Evolutionary conservation across 768 basidiomycete genomes (phyloP).

Genomic region (Amanita pseudoporphyria): DNA sequence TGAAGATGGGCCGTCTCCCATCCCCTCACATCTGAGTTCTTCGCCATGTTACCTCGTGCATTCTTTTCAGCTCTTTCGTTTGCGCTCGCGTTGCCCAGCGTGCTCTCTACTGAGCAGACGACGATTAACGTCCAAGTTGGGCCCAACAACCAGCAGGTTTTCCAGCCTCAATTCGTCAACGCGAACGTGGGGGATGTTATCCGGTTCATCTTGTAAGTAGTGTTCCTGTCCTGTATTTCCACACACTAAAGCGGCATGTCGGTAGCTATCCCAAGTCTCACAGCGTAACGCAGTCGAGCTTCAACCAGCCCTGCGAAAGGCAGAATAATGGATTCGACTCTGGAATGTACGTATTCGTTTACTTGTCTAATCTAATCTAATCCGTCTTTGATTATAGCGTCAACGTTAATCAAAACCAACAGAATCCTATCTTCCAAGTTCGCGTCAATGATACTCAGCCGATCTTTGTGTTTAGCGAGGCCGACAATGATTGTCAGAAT

Average conservation of each 20-base stretch:
- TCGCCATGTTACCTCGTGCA: not conserved
- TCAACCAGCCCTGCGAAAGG: constrained; percentile 28
- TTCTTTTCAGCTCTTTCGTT: not conserved
- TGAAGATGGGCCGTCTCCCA: too few species aligned
- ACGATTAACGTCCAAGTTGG: constrained; percentile 4
- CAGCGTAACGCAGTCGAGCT: constrained; percentile 35
- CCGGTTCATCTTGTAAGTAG: constrained; percentile 29
- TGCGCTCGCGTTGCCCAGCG: not conserved
- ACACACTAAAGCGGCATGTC: not conserved
- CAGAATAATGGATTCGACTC: constrained; percentile 22
- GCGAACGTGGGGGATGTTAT: not conserved
- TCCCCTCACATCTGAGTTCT: too few species aligned
- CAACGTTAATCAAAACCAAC: constrained; percentile 30
- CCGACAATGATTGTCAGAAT: constrained; percentile 41
- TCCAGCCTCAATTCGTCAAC: not conserved
- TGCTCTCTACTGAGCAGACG: not conserved
- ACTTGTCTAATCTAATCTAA: not conserved
- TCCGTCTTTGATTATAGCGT: constrained; percentile 18
- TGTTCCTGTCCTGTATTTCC: constrained; percentile 11
- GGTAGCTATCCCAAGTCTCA: constrained; percentile 39
- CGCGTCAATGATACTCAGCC: constrained; percentile 34
- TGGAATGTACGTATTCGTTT: constrained; percentile 24
- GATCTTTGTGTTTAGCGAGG: constrained; percentile 51
- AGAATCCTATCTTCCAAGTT: constrained; percentile 27
- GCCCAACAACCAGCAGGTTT: not conserved